phyloP scores from a whole-genome alignment of 345 rosid species.

The Citrus hindsii region DNA sequence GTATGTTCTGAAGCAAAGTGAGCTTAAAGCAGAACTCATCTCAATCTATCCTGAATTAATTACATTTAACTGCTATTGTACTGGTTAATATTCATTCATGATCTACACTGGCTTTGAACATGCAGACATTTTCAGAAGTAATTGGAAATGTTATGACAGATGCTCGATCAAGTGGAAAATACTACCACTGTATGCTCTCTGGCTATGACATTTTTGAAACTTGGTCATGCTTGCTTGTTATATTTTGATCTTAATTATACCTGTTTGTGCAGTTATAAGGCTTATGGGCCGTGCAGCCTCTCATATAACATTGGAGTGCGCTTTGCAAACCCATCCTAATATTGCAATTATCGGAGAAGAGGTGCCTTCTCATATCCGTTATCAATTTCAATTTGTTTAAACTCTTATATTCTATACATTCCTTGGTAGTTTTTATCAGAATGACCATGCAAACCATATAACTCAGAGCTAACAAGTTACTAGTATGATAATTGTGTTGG shows the following conservation, averaged over 20 bases:
- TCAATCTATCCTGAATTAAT: not conserved
- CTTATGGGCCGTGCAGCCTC: constrained; percentile 52
- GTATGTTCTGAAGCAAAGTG: not conserved
- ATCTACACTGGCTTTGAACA: not conserved
- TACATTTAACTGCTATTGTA: not conserved
- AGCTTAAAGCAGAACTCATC: not conserved
- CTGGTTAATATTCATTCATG: not conserved
- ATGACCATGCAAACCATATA: not conserved
- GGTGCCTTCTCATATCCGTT: constrained; percentile 11
- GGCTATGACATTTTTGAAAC: not conserved
- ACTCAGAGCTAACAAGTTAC: not conserved
- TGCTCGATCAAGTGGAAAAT: constrained; percentile 47
- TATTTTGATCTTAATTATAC: not conserved
- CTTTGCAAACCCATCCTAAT: constrained; percentile 49
- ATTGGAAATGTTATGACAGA: constrained; percentile 47
- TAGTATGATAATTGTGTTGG: not conserved
- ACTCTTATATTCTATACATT: not conserved
- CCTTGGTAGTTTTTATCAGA: not conserved
- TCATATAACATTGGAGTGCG: constrained; percentile 46
- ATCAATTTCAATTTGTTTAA: not conserved
- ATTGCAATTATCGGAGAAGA: constrained; percentile 45
- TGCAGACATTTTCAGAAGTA: constrained; percentile 42
- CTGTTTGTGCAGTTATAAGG: constrained; percentile 30
- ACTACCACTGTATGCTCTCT: constrained; percentile 38
- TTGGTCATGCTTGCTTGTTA: not conserved